Evolutionary conservation across 441 rosid species (phyloP).

Genomic region (Populus trichocarpa): DNA sequence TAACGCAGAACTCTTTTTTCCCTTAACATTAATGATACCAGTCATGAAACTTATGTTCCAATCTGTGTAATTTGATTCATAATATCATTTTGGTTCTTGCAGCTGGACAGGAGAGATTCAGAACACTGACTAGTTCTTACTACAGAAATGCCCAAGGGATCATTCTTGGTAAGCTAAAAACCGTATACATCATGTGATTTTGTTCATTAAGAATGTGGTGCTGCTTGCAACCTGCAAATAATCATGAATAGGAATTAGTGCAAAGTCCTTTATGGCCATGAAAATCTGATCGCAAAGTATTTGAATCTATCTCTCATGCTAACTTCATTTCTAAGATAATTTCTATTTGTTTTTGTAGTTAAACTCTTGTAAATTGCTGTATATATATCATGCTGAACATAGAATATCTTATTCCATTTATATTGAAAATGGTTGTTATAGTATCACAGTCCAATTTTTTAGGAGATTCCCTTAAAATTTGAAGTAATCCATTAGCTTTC

Average conservation of each 20-base stretch:
- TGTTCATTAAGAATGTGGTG: background rate
- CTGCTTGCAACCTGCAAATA: background rate
- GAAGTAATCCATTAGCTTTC: background rate
- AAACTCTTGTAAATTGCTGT: background rate
- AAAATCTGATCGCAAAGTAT: background rate
- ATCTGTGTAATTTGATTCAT: conserved; percentile 7
- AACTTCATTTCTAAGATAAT: background rate
- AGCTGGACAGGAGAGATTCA: conserved; percentile 97
- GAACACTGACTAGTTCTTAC: conserved; percentile 88
- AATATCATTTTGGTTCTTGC: conserved; percentile 28
- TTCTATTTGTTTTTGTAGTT: background rate
- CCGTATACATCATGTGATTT: conserved; percentile 2
- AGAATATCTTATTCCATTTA: background rate
- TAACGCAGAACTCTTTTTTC: background rate
- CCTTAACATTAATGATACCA: background rate
- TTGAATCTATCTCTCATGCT: background rate
- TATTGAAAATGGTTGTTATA: background rate
- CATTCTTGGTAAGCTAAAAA: conserved; percentile 59
- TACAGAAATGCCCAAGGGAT: conserved; percentile 92
- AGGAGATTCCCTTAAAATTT: background rate
- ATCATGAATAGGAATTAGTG: background rate
- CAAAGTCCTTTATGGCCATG: background rate
- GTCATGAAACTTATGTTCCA: background rate
- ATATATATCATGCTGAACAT: background rate
- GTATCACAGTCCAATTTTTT: background rate